Evolutionary conservation across 2,329 filamentous ascomycete genomes (phyloP).

Genomic region (Reticulascus tulasneorum): DNA sequence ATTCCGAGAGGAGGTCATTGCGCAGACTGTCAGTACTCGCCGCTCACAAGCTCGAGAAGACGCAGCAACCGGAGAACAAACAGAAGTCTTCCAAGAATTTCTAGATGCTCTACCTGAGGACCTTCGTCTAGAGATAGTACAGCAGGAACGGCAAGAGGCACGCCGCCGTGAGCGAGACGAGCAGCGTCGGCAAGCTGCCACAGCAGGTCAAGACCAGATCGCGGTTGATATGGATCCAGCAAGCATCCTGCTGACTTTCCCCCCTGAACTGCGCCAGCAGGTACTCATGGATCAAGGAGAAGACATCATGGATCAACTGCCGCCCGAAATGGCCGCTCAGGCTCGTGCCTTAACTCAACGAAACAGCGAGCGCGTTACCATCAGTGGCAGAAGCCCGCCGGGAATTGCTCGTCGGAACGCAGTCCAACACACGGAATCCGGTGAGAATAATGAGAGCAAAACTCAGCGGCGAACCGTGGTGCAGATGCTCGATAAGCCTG

Average conservation of each 20-base stretch:
- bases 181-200: slow-evolving; percentile 62
- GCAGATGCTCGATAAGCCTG: slow-evolving; percentile 95
- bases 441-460: slow-evolving; percentile 54
- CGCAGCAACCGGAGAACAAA: slow-evolving; percentile 67
- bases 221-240: slow-evolving; percentile 83
- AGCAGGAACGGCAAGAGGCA: slow-evolving; percentile 85
- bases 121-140: slow-evolving; percentile 82
- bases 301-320: slow-evolving; percentile 77
- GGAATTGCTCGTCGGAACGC: slow-evolving; percentile 16
- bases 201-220: slow-evolving; percentile 43
- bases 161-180: slow-evolving; percentile 84
- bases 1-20: slow-evolving; percentile 91
- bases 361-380: slow-evolving; percentile 25
- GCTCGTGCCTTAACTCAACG: slow-evolving; percentile 50
- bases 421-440: slow-evolving; percentile 19
- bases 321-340: slow-evolving; percentile 81
- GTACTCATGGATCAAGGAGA: slow-evolving; percentile 91
- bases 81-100: slow-evolving; percentile 88
- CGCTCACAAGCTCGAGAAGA: slow-evolving; percentile 71
- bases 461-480: slow-evolving; percentile 75
- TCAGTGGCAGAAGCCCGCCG: slow-evolving; percentile 25
- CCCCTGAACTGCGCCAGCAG: slow-evolving; percentile 77
- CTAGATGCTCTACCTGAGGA: slow-evolving; percentile 88
- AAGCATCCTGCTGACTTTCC: slow-evolving; percentile 86
- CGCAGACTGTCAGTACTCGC: slow-evolving; percentile 80